Evolutionary conservation across 345 rosid genomes (phyloP).

Genomic region (Cardamine occulta): DNA sequence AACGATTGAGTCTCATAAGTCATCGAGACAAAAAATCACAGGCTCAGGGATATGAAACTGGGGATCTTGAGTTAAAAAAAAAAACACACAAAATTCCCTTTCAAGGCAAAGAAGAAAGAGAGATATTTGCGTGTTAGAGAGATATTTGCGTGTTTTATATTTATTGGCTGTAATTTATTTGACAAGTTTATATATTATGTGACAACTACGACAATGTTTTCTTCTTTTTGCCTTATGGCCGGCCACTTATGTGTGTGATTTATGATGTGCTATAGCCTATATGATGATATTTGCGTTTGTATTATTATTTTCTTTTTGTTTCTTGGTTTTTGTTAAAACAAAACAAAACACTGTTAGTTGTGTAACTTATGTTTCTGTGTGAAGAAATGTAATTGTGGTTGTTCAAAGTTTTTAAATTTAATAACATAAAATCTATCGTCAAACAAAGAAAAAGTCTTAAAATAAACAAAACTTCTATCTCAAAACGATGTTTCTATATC

Average conservation of each 20-base stretch:
- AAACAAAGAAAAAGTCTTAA: background rate
- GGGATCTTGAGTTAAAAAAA: conserved; percentile 16
- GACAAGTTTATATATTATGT: conserved; percentile 22
- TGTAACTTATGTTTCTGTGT: background rate
- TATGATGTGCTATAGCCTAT: conserved; percentile 14
- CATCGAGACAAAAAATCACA: conserved; percentile 25
- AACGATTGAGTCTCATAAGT: conserved; percentile 48
- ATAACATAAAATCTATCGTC: no score
- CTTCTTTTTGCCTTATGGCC: background rate
- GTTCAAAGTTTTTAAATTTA: background rate
- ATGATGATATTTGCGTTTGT: background rate
- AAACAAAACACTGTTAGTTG: conserved; percentile 2
- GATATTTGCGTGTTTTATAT: conserved; percentile 32
- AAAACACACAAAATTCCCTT: background rate
- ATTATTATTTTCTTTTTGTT: background rate
- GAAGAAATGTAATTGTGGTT: background rate
- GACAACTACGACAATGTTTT: background rate
- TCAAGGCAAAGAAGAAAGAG: conserved; percentile 24
- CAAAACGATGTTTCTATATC: background rate
- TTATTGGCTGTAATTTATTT: conserved; percentile 41
- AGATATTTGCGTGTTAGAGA: conserved; percentile 29
- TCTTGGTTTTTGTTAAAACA: background rate
- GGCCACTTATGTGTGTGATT: conserved; percentile 15
- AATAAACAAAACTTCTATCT: background rate
- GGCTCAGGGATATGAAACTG: conserved; percentile 25